Evolutionary conservation across 108 stramenopile species (phyloP), one percentile per base, ranked within the genome.

Genomic region (Fistulifera pelliculosa): DNA sequence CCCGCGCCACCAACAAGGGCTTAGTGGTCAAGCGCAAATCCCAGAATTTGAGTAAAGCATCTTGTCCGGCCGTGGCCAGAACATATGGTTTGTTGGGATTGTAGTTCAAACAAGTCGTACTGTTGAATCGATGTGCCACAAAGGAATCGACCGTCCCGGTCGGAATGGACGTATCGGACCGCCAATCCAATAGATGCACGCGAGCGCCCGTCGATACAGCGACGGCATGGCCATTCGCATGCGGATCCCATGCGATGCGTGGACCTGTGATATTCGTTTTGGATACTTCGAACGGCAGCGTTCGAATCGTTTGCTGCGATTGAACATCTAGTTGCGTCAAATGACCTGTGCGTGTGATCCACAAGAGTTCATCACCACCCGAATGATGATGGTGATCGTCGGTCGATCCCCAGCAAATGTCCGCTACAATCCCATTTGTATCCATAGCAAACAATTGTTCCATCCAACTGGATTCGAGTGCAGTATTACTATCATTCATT

Each of bases 41-140:
- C 95, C 96, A 99, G 63, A 99, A 96, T 60, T 95, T 94, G 43
- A 99, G 41, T 22, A 88, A 55, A 0, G 93, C 85, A 61, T 99
- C 98, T 57, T 89, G 80, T 15, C 95, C 95, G 2, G 76, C 53
- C 8, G 98, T 96, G 8, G 75, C 76, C 41, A 97, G 57, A 21
- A 81, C 71, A 49, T 85, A 73, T 0, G 96, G 93, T 58, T 90
- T 91, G 66, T 96, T 84, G 43, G 90, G 98, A 76, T 98, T 98
- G 70, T 89, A 97, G 71, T 94, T 87, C 27, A 99, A 56, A 66
- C 81, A 81, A 5, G 79, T 77, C 16, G 83, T 71, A 43, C 31
- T 3, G 22, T 80, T 86, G 52, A 67, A 79, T 22, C 82, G 66
- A 68, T 88, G 91, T 27, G 74, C 74, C 16, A 49, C 38, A 17